Evolutionary conservation across 129 eudicot genomes (phyloP).

Genomic region (Tanacetum coccineum): DNA sequence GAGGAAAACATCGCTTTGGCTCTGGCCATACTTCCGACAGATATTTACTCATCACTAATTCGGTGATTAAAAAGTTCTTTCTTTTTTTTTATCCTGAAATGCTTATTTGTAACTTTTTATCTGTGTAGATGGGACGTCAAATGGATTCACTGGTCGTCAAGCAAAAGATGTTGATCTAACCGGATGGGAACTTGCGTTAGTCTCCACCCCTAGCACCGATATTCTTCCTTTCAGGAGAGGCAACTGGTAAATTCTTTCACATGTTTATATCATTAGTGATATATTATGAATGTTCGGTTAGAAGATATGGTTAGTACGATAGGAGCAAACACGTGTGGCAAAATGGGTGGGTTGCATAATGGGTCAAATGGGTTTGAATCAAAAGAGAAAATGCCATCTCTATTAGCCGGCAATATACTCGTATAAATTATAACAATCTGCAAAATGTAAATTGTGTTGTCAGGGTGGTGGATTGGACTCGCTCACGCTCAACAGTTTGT

Average conservation of each 20-base stretch:
- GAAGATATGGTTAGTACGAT: neutral
- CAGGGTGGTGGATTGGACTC: slow-evolving; percentile 99
- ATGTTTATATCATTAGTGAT: neutral
- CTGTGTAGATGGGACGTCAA: slow-evolving; percentile 38
- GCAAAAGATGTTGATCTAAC: slow-evolving; percentile 69
- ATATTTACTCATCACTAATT: slow-evolving; percentile 6
- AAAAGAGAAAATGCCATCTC: too few species aligned
- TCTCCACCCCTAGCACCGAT: slow-evolving; percentile 76
- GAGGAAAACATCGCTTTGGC: slow-evolving; percentile 88
- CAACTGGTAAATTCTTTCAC: slow-evolving; percentile 60
- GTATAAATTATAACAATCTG: too few species aligned
- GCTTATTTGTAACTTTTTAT: neutral
- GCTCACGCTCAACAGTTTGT: slow-evolving; percentile 76
- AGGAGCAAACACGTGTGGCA: neutral
- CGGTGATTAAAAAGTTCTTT: too few species aligned
- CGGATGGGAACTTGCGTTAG: slow-evolving; percentile 98
- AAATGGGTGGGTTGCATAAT: neutral
- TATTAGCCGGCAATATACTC: too few species aligned
- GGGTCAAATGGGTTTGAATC: too few species aligned
- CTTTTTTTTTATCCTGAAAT: neutral
- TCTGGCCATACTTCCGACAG: slow-evolving; percentile 80
- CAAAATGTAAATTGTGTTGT: neutral
- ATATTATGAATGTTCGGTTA: neutral
- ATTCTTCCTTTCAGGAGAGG: slow-evolving; percentile 72
- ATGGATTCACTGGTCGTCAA: slow-evolving; percentile 42